Evolutionary conservation across 441 rosid species (phyloP).

Genomic region (Bruguiera hainesii): DNA sequence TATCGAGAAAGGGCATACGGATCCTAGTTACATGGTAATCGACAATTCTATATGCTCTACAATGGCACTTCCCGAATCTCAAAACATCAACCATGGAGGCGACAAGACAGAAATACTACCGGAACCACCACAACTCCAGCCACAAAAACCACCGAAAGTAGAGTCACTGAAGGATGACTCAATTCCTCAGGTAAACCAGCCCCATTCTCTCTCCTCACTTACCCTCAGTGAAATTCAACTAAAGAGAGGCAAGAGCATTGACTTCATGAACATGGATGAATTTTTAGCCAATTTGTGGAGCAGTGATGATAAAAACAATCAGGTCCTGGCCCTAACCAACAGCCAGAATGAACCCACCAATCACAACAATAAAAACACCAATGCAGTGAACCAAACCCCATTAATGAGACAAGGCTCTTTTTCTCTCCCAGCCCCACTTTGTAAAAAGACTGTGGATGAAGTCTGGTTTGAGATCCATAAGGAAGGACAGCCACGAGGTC

Average conservation of each 20-base stretch:
- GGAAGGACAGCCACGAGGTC: slow-evolving; percentile 27
- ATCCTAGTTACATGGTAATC: no score
- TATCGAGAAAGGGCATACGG: no score
- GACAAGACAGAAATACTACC: slow-evolving; percentile 6
- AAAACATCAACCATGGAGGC: slow-evolving; percentile 17
- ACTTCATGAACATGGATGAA: slow-evolving; percentile 81
- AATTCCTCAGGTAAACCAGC: slow-evolving; percentile 35
- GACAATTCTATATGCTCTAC: neutral
- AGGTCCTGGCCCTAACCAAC: slow-evolving; percentile 22
- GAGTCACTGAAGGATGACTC: slow-evolving; percentile 34
- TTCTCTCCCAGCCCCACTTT: slow-evolving; percentile 56
- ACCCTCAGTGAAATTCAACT: slow-evolving; percentile 75
- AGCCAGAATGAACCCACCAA: slow-evolving; percentile 32
- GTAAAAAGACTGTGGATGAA: slow-evolving; percentile 79
- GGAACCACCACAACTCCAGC: slow-evolving; percentile 6
- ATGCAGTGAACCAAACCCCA: slow-evolving; percentile 12
- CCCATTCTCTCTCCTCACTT: slow-evolving; percentile 53
- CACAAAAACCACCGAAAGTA: slow-evolving; percentile 22
- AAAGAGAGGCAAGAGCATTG: slow-evolving; percentile 64
- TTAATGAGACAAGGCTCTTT: slow-evolving; percentile 61
- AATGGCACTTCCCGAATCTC: slow-evolving; percentile 34
- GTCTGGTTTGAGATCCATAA: slow-evolving; percentile 75
- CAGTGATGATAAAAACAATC: slow-evolving; percentile 34
- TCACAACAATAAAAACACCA: slow-evolving; percentile 26
- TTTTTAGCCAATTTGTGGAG: slow-evolving; percentile 63